Percentiles rank a stretch among this genome's conserved stretches.
Conservation (phyloP, 495 filamentous ascomycete species). For the Clavariopsis aquatica region DNA sequence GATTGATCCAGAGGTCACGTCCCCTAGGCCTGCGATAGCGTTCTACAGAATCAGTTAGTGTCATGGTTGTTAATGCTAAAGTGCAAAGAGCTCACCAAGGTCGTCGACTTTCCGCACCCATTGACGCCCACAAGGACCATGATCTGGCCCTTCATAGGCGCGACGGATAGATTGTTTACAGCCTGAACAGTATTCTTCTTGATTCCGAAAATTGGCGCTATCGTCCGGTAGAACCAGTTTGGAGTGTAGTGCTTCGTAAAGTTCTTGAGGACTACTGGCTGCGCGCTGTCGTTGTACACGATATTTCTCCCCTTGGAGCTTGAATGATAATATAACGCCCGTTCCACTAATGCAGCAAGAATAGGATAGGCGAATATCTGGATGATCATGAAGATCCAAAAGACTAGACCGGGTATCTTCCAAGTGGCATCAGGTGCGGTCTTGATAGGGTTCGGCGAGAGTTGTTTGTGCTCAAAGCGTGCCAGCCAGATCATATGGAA, state of each 20-base stretch:
- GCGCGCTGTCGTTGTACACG: conserved; percentile 17
- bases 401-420: conserved; percentile 61
- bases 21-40: conserved; percentile 71
- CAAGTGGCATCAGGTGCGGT: conserved; percentile 62
- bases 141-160: conserved; percentile 72
- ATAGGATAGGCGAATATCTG: conserved; percentile 74
- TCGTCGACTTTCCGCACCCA: conserved; percentile 79
- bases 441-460: conserved; percentile 57
- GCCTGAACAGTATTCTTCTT: conserved; percentile 63
- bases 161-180: conserved; percentile 67
- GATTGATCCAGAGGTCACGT: conserved; percentile 69
- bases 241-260: conserved; percentile 78
- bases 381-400: conserved; percentile 68
- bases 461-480: conserved; percentile 60
- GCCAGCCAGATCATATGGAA: conserved; percentile 70
- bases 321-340: conserved; percentile 70
- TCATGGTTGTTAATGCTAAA: not conserved
- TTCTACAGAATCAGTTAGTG: not conserved
- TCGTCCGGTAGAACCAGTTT: conserved; percentile 55
- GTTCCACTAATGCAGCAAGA: conserved; percentile 70
- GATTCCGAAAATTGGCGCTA: conserved; percentile 53
- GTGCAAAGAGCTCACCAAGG: not conserved
- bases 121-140: conserved; percentile 82
- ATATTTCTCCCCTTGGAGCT: conserved; percentile 57
- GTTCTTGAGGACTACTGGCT: conserved; percentile 58